Conservation (phyloP, 805 yeast genomes). For the Nakazawaea ernobii region DNA sequence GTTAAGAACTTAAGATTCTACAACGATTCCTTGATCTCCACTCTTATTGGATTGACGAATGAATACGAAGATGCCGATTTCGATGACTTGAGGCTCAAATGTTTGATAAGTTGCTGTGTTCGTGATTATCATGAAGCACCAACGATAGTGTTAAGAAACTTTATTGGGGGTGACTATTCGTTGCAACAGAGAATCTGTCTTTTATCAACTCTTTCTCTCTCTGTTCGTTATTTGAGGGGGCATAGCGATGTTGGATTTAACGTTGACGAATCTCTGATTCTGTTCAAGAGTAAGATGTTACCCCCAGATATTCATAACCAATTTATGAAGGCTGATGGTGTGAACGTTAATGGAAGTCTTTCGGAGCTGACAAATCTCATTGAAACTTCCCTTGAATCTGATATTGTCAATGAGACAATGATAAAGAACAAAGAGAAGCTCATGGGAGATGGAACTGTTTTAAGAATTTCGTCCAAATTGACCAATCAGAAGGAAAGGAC, state of each 20-base stretch:
- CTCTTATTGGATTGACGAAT: slow-evolving; percentile 50
- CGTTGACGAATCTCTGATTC: slow-evolving; percentile 29
- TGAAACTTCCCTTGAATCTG: neutral
- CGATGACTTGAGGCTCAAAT: slow-evolving; percentile 58
- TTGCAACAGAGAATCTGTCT: slow-evolving; percentile 71
- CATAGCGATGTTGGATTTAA: slow-evolving; percentile 20
- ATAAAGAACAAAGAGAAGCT: slow-evolving; percentile 26
- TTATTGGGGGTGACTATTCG: slow-evolving; percentile 72
- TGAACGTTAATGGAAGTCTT: neutral
- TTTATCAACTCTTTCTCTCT: slow-evolving; percentile 60
- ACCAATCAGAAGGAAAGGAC: slow-evolving; percentile 8
- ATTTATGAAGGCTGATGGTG: slow-evolving; percentile 25
- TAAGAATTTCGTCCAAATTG: slow-evolving; percentile 35
- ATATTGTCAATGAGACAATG: slow-evolving; percentile 17
- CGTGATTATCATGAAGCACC: slow-evolving; percentile 38
- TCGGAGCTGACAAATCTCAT: neutral
- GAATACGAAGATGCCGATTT: slow-evolving; percentile 52
- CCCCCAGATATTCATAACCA: slow-evolving; percentile 42
- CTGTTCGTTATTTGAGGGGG: slow-evolving; percentile 71
- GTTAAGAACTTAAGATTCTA: slow-evolving; percentile 58
- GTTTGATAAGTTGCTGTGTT: slow-evolving; percentile 59
- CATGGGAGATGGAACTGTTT: slow-evolving; percentile 33
- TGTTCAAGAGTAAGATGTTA: slow-evolving; percentile 34
- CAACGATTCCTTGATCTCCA: slow-evolving; percentile 45
- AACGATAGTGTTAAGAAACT: slow-evolving; percentile 35